Evolutionary conservation across 352 stramenopile genomes (phyloP), one percentile per base, ranked within the genome.

Genomic region (Phytophthora melonis): DNA sequence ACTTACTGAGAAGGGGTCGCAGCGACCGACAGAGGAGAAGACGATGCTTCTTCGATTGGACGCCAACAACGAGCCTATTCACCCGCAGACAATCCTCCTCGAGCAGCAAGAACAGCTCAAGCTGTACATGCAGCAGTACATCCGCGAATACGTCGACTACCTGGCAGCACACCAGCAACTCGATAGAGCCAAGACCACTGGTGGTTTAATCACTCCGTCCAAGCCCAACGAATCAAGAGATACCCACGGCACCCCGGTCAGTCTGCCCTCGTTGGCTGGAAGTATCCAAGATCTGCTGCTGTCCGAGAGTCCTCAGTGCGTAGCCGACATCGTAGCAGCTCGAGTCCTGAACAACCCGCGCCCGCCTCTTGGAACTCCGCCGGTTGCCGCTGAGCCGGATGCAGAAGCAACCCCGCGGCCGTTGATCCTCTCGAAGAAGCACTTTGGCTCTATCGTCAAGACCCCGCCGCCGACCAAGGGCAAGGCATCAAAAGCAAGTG

Each of bases 241-340:
- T 27, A 81, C 79, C 21, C 74, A 91, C 14, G 60, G 72, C 18
- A 93, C 77, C 1, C 84, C 86, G n/a, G 72, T 91, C 47, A 89
- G 57, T 54, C 76, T 92, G 0, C 83, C 84, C 1, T 84, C 80
- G 2, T 72, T 92, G 19, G 82, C 77, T 32, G 80, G 81, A 39
- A 90, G 78, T 23, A 84, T 93, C 32, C 82, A 93, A 70, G 81
- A 93, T n/a, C 61, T 91, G 43, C 63, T 94, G 10, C 77, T 94
- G 56, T 84, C 75, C 0, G 80, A 90, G 32, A 94, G 87, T 55
- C 87, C 89, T 19, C 89, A 95, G 75, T 93, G 83, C 7, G 87
- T 95, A 9, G 77, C 81, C 5, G 80, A 90, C 3, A 68, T 78
- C 47, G 54, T 74, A 45, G 50, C 66, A 61, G 70, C 62, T 78